phyloP scores from a whole-genome alignment of 1,139 yeast genomes.

The Pichia sp. region DNA sequence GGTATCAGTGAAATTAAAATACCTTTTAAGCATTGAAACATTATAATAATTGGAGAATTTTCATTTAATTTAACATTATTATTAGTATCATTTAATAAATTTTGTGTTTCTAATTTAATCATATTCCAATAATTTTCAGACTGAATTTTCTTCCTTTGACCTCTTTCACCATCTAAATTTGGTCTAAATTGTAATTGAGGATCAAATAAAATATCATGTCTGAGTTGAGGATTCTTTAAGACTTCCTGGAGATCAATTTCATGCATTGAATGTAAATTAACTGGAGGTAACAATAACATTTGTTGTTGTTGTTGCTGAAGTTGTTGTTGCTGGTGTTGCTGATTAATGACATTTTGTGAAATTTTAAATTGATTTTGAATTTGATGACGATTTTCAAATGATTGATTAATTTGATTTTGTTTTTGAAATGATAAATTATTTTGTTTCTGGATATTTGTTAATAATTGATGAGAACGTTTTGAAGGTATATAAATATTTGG shows the following conservation, averaged over 20 bases:
- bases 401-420: constrained; percentile 2
- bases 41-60: constrained; percentile 40
- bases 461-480: constrained; percentile 14
- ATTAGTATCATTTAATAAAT: constrained; percentile 5
- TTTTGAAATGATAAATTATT: neutral
- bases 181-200: constrained; percentile 92
- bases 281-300: constrained; percentile 58
- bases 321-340: constrained; percentile 8
- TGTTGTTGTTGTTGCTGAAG: constrained; percentile 15
- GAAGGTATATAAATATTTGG: constrained; percentile 34
- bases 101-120: constrained; percentile 48
- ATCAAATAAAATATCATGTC: constrained; percentile 90
- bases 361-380: constrained; percentile 1
- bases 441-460: neutral
- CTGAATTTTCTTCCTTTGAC: constrained; percentile 65
- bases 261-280: constrained; percentile 72
- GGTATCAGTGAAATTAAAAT: constrained; percentile 73
- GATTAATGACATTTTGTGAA: neutral
- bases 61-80: constrained; percentile 28
- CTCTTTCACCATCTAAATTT: constrained; percentile 85
- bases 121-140: constrained; percentile 83
- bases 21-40: constrained; percentile 73
- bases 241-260: constrained; percentile 89
- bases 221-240: constrained; percentile 81
- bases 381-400: neutral